These are phyloP conservation scores for Claviceps cyperi DNA, from an alignment of 2,329 filamentous ascomycete species.

Conservation along the genomic window DNA sequence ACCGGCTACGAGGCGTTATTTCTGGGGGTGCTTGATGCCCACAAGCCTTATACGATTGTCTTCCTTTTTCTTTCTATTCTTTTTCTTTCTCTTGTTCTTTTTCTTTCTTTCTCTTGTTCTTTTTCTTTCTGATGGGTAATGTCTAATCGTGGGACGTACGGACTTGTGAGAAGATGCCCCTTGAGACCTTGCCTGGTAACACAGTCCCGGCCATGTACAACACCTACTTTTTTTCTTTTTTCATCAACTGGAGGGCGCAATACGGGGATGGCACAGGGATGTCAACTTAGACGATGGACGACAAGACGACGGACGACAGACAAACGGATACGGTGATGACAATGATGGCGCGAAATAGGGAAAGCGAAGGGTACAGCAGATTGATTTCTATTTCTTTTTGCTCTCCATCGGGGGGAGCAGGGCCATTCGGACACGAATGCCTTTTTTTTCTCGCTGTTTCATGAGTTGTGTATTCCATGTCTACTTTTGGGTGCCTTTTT, in stretches of 20 bases:
- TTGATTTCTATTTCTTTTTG: no score
- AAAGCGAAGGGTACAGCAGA: no score
- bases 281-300: background rate
- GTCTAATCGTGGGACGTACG: background rate
- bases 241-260: background rate
- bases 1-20: no score
- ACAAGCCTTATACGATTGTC: background rate
- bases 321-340: background rate
- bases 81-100: no score
- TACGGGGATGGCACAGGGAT: background rate
- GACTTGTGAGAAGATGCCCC: background rate
- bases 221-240: background rate
- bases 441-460: no score
- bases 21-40: no score
- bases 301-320: no score
- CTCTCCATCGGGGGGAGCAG: no score
- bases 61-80: background rate
- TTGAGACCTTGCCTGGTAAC: background rate
- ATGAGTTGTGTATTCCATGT: no score
- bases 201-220: slow-evolving; percentile 3
- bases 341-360: background rate
- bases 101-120: background rate
- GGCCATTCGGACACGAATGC: no score
- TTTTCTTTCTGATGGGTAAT: background rate
- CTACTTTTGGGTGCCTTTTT: no score